Conservation (phyloP, 148 eudicot genomes). For the Bassia scoparia region DNA sequence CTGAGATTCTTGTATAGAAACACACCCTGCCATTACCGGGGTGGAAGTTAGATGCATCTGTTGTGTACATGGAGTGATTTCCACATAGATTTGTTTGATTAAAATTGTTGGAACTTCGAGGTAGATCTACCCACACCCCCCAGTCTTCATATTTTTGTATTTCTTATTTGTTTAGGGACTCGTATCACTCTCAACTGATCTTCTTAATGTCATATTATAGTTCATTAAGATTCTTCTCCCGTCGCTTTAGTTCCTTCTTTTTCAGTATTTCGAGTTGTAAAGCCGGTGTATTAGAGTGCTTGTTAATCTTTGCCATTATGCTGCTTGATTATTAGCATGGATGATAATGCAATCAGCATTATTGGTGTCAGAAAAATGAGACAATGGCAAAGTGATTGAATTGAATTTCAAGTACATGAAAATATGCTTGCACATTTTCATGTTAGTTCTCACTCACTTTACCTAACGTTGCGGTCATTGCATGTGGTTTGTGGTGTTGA, state of each 20-base stretch:
- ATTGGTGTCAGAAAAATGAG: not conserved
- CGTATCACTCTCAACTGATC: constrained; percentile 18
- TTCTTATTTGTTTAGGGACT: constrained; percentile 15
- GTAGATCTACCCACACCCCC: constrained; percentile 12
- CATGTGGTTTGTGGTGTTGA: not conserved
- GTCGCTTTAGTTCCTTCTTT: not conserved
- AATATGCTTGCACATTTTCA: constrained; percentile 5
- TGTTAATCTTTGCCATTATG: not conserved
- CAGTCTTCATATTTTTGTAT: constrained; percentile 10
- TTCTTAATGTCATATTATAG: constrained; percentile 7
- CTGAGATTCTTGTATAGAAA: constrained; percentile 21
- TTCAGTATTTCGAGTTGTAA: not conserved
- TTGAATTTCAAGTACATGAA: not conserved
- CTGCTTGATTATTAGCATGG: not conserved
- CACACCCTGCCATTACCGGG: constrained; percentile 31
- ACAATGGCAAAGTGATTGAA: not conserved
- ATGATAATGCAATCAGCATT: not conserved
- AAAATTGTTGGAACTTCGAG: constrained; percentile 24
- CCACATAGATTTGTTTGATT: constrained; percentile 33
- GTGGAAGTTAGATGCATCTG: constrained; percentile 25
- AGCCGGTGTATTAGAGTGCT: not conserved
- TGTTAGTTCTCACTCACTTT: not conserved
- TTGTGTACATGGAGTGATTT: constrained; percentile 30
- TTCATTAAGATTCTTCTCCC: not conserved
- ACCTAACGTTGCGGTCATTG: not conserved